phyloP scores from a whole-genome alignment of 2,329 filamentous ascomycete genomes.

The Colletotrichum sp. region DNA sequence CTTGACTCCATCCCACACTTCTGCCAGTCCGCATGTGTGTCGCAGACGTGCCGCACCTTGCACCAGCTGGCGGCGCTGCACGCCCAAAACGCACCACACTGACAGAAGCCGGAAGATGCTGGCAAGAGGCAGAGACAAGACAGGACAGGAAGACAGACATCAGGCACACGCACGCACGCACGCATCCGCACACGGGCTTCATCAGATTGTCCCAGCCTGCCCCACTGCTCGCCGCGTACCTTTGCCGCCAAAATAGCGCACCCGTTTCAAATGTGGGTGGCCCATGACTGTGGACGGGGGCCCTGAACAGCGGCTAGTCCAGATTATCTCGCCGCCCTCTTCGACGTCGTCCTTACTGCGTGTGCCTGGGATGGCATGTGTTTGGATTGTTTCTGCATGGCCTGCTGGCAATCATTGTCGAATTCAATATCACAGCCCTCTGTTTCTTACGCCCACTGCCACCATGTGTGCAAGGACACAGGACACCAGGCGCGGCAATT shows the following conservation, averaged over 20 bases:
- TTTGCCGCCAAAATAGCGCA: slow-evolving; percentile 16
- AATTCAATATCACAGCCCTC: neutral
- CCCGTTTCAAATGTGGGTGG: slow-evolving; percentile 8
- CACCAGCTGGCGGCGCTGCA: slow-evolving; percentile 11
- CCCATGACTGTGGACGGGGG: neutral
- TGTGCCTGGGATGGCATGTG: neutral
- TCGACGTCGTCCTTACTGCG: neutral
- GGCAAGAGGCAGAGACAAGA: neutral
- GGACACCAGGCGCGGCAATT: neutral
- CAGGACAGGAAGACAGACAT: neutral
- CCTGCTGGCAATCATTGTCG: neutral
- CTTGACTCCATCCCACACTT: slow-evolving; percentile 1
- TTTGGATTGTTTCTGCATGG: neutral
- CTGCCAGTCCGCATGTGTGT: neutral
- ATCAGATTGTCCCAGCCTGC: neutral
- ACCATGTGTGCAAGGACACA: neutral
- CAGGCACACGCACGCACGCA: neutral
- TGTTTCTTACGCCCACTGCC: neutral
- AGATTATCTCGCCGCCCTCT: neutral
- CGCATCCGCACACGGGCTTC: neutral
- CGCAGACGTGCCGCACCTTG: slow-evolving; percentile 13
- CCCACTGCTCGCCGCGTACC: slow-evolving; percentile 1
- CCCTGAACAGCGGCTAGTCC: neutral
- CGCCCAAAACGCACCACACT: neutral
- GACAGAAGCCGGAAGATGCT: neutral